These are phyloP conservation scores for Neospermospora avenae DNA, from an alignment of 2,329 filamentous ascomycete genomes.

Conservation along the genomic window DNA sequence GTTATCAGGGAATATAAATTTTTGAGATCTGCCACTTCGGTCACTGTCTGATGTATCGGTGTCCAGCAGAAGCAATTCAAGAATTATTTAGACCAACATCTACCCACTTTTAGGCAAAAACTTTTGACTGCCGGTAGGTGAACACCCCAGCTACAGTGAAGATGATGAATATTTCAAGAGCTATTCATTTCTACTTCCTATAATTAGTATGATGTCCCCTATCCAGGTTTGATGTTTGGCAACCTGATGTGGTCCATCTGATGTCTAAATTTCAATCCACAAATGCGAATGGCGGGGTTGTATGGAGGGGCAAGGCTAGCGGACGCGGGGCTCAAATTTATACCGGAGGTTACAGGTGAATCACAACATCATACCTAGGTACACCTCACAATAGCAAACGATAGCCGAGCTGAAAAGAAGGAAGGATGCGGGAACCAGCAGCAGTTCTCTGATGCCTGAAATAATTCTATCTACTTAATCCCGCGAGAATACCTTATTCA, in stretches of 20 bases:
- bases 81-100: neutral
- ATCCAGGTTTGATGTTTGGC: too few relatives aligned
- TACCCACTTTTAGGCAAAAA: neutral
- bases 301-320: slow-evolving; percentile 7
- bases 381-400: neutral
- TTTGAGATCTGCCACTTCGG: slow-evolving; percentile 11
- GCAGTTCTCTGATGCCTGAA: neutral
- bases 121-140: neutral
- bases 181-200: too few relatives aligned
- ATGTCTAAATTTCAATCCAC: neutral
- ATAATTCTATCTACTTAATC: neutral
- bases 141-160: neutral
- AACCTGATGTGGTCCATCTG: too few relatives aligned
- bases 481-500: neutral
- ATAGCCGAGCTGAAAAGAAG: neutral
- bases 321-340: slow-evolving; percentile 1
- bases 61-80: slow-evolving; percentile 7
- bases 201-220: too few relatives aligned
- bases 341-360: neutral
- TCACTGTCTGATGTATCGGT: neutral
- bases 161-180: neutral
- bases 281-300: neutral
- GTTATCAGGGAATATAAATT: slow-evolving; percentile 9
- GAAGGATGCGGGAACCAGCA: neutral
- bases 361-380: neutral